Base-by-base conservation (phyloP, 257 asterid species). In the Lantana camara region DNA sequence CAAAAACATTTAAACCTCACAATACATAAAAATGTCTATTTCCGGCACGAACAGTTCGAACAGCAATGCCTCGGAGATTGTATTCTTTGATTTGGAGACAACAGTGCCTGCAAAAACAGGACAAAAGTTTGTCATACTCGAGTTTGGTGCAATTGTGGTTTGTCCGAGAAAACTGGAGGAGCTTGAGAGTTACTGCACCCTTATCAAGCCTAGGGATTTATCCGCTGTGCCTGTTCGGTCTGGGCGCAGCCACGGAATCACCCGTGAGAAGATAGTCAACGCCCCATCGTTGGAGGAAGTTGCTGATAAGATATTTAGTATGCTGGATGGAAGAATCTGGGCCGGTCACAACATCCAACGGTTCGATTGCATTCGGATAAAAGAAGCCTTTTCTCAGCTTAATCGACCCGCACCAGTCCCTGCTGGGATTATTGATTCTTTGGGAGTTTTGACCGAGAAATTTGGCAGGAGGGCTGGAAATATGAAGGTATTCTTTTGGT, bases 401-500 rank as follows among this genome's bases (percentile, higher is more conserved):
- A 69, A 76, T 47, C 66, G 62, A 56, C 86, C 96, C 37, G 72
- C 89, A 0, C 99, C 99, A 0, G 61, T 40, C 11, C 91, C 99
- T 3, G 75, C 69, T 48, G 97, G 95, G 46, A 71, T 88, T 0
- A 82, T 94, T 5, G 99, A 94, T 74, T 90, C 99, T 0, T 75
- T 94, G 66, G 86, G 85, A 42, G 73, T 94, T 22, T 79, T 90
- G 32, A 73, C 82, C 0, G 70, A 75, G 47, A 94, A 76, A 73
- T 94, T 94, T 71, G 97, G 99, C 2, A 86, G 67, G 75, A 79
- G 99, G 65, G 99, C 97, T 24, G 99, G 99, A 38, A 82, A 94
- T 69, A 94, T 94, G 99, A 94, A 94, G 97, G 98, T 93, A 62
- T 14, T 66, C 5, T 2, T 27, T 27, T 27, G 2, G 4, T 27